Conservation (phyloP, 1,139 yeast genomes). For the Geotrichum cucujoidarum region DNA sequence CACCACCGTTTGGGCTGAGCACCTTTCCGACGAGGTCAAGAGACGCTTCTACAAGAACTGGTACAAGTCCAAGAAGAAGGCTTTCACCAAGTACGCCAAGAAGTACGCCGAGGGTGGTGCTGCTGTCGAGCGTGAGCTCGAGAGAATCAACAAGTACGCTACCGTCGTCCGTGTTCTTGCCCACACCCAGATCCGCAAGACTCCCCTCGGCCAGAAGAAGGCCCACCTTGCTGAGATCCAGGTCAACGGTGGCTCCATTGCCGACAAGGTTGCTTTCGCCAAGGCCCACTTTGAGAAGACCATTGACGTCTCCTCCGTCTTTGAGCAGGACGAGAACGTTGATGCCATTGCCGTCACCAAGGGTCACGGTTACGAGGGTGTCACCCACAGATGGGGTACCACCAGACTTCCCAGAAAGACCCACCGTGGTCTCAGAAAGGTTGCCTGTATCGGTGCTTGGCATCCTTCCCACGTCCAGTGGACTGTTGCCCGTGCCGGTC, state of each 20-base stretch:
- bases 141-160: conserved; percentile 98
- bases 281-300: conserved; percentile 99
- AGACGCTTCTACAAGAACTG: conserved; percentile 99
- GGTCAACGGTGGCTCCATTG: conserved; percentile 97
- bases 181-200: conserved; percentile 99
- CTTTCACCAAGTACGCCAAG: conserved; percentile 99
- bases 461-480: conserved; percentile 99
- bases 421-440: conserved; percentile 99
- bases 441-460: conserved; percentile 99
- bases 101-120: conserved; percentile 92
- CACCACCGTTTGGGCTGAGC: conserved; percentile 99
- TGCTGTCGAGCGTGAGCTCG: conserved; percentile 91
- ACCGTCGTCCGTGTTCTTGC: conserved; percentile 97
- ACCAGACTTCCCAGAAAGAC: conserved; percentile 99
- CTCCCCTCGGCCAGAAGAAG: conserved; percentile 98
- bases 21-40: conserved; percentile 97
- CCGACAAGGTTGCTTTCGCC: conserved; percentile 99
- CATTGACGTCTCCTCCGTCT: conserved; percentile 88
- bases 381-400: conserved; percentile 99
- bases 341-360: conserved; percentile 99
- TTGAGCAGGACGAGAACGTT: conserved; percentile 97
- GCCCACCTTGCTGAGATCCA: conserved; percentile 99
- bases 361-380: conserved; percentile 99
- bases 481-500: conserved; percentile 99
- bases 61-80: conserved; percentile 99